A percentile compares a stretch with the other conserved stretches of the same genome.
Evolutionary conservation across 2,329 filamentous ascomycete species (phyloP).

Genomic region (Verticillium klebahnii): DNA sequence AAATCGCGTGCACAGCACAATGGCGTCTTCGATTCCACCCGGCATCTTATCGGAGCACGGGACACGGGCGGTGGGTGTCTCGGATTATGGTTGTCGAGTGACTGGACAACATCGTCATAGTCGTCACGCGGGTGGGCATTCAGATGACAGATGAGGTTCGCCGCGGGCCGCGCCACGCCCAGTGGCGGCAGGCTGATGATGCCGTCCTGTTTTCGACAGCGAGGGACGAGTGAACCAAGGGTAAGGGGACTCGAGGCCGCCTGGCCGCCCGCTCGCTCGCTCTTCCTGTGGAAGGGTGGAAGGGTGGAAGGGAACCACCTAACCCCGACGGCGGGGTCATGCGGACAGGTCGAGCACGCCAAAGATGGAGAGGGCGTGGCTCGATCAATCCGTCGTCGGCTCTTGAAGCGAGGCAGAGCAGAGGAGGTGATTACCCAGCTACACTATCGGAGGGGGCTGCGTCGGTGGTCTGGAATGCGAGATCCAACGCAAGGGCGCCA

Average conservation of each 20-base stretch:
- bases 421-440: not conserved
- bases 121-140: not conserved
- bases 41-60: not conserved
- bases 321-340: not conserved
- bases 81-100: constrained; percentile 2
- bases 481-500: not conserved
- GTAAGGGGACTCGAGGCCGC: not conserved
- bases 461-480: not conserved
- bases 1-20: not conserved
- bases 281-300: not conserved
- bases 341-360: not conserved
- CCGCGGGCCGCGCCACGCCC: not conserved
- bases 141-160: not conserved
- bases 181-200: not conserved
- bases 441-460: not conserved
- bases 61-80: not conserved
- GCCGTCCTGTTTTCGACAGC: not conserved
- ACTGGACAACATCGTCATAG: not conserved
- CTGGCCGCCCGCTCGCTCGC: not conserved
- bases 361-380: constrained; percentile 1
- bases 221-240: not conserved
- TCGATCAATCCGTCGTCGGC: not conserved
- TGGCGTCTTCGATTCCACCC: not conserved
- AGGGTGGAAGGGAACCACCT: not conserved
- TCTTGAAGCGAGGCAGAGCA: not conserved